These are phyloP conservation scores for Diutina sp. DNA, from an alignment of 1,139 yeast genomes.

Conservation along the genomic window DNA sequence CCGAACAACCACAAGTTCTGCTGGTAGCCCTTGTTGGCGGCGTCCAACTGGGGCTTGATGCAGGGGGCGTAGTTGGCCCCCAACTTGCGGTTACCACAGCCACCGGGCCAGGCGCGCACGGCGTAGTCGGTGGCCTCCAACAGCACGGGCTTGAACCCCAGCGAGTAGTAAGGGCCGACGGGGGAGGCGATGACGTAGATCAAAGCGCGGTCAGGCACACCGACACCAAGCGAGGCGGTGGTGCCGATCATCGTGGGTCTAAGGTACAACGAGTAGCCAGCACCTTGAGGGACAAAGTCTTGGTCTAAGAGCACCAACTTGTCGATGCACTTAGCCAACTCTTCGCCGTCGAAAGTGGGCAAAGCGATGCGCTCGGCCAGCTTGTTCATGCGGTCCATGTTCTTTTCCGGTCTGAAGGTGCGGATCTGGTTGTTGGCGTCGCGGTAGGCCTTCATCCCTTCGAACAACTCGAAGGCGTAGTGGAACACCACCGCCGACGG, in stretches of 20 bases:
- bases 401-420: slow-evolving; percentile 81
- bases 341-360: slow-evolving; percentile 73
- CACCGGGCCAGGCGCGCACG: slow-evolving; percentile 99
- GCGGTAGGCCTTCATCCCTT: slow-evolving; percentile 91
- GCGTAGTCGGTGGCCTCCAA: slow-evolving; percentile 92
- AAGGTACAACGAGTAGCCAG: slow-evolving; percentile 82
- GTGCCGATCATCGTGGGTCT: slow-evolving; percentile 96
- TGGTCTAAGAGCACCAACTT: slow-evolving; percentile 64
- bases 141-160: slow-evolving; percentile 89
- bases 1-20: slow-evolving; percentile 97
- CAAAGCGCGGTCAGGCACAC: slow-evolving; percentile 67
- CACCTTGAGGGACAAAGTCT: slow-evolving; percentile 67
- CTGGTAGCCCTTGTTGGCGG: slow-evolving; percentile 81
- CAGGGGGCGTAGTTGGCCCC: slow-evolving; percentile 98
- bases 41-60: slow-evolving; percentile 76
- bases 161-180: slow-evolving; percentile 84
- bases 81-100: slow-evolving; percentile 87
- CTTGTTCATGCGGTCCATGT: slow-evolving; percentile 83
- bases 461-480: slow-evolving; percentile 90
- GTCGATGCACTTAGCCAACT: slow-evolving; percentile 60
- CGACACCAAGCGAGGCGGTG: slow-evolving; percentile 73
- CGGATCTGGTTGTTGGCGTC: slow-evolving; percentile 58
- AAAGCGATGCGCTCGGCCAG: slow-evolving; percentile 80
- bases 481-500: slow-evolving; percentile 88
- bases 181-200: slow-evolving; percentile 85